Evolutionary conservation across 2,329 filamentous ascomycete genomes (phyloP).

Genomic region (Cyanodermella asteris): DNA sequence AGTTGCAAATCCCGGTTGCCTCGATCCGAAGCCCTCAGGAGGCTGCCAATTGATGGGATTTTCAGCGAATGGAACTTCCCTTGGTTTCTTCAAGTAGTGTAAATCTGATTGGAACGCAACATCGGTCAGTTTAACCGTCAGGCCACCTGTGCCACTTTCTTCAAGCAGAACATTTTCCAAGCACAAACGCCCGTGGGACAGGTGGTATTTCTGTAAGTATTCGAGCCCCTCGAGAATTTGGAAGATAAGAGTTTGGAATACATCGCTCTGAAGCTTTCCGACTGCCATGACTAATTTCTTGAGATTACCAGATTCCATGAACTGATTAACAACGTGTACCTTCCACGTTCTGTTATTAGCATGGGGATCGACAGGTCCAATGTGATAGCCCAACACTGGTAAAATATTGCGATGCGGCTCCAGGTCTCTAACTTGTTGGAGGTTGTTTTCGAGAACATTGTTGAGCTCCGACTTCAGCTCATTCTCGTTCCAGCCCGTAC

Average conservation of each 20-base stretch:
- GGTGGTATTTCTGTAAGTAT: constrained; percentile 64
- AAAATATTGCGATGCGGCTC: constrained; percentile 56
- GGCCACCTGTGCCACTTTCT: constrained; percentile 43
- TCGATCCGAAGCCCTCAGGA: constrained; percentile 22
- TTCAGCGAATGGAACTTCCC: no score
- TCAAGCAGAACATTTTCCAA: constrained; percentile 57
- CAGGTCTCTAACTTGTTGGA: constrained; percentile 54
- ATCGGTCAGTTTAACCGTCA: constrained; percentile 51
- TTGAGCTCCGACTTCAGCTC: no score
- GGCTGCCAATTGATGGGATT: no score
- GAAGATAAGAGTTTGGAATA: constrained; percentile 72
- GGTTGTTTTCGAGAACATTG: constrained; percentile 51
- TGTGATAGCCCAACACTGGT: constrained; percentile 63
- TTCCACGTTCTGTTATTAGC: constrained; percentile 19
- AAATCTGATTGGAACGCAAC: constrained; percentile 48
- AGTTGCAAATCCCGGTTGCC: constrained; percentile 62
- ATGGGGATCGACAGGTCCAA: constrained; percentile 30
- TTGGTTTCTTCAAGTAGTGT: constrained; percentile 36
- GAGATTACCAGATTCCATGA: no score
- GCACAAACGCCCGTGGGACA: constrained; percentile 69
- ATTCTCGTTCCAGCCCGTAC: no score
- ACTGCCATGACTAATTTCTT: no score
- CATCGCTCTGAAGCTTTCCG: constrained; percentile 49
- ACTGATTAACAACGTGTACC: not conserved
- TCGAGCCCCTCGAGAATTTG: constrained; percentile 76